Evolutionary conservation across 2,329 filamentous ascomycete species (phyloP), one percentile per base, ranked within the genome.

Genomic region (Acrocalymma vagum): DNA sequence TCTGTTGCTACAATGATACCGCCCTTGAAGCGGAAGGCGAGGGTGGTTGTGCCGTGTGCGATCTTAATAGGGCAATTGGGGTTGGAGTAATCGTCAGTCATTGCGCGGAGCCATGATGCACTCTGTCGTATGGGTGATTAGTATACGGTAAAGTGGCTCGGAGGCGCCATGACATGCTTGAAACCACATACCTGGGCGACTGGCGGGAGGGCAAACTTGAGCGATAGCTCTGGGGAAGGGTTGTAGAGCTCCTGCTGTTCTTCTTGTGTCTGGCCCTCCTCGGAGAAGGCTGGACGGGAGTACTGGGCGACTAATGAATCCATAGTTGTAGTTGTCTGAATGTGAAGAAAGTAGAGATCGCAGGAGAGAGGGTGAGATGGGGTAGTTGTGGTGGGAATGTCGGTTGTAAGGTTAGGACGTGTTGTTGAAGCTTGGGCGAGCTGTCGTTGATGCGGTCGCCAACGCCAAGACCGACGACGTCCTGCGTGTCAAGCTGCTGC

Each of bases 1-100:
- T 99, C 94, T 45, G 94, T 99, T 38, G 93, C 93, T 36, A 99
- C 93, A 68, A 99, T 95, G 76, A 99, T 97, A 69, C 94, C 94
- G 64, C 92, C 92, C 77, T 97, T 86, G 82, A 97, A 99, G 70
- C 93, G 86, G 82, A 99, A 99, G 51, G 92, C 93, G 49, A 99
- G 85, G 36, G 94, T 99, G 45, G 94, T 99, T 48, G 94, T 99
- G 69, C 94, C 94, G 83, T 99, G 94, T 53, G 94, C 94, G 65
- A 99, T 92, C 83, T 99, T 99, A 83, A 99, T 99, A 60, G 94
- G 94, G 75, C 92, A 96, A 75, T 88, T 85, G 45, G 94, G 91
- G 80, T 99, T 99, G 63, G 91, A 86, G 74, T 92, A 86, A 82
- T 99, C 94, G 78, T 99, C 94, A 59, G 94, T 97, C 73, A 90